These are phyloP conservation scores for Phyllosticta paracitricarpa DNA, from an alignment of 2,329 filamentous ascomycete species.

Conservation along the genomic window DNA sequence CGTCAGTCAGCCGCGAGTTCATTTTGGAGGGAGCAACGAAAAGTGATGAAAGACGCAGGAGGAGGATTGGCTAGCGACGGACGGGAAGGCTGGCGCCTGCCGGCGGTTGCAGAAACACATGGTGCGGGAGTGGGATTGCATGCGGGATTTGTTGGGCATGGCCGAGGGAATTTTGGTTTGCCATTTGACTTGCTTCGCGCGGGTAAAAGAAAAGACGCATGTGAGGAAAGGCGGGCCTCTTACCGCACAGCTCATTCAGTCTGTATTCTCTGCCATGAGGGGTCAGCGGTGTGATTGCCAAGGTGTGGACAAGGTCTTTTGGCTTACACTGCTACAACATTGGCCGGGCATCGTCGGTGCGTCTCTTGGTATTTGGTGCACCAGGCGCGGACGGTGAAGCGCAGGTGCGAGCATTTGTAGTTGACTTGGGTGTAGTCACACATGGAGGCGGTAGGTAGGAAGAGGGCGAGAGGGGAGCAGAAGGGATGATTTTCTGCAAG, in stretches of 20 bases:
- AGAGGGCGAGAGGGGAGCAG: background rate
- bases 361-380: constrained; percentile 45
- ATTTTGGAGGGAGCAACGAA: background rate
- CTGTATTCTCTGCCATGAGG: constrained; percentile 28
- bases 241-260: constrained; percentile 39
- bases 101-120: background rate
- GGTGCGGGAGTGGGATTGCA: background rate
- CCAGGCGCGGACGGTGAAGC: constrained; percentile 47
- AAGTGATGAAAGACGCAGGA: background rate
- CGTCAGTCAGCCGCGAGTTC: background rate
- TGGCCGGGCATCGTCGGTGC: constrained; percentile 45
- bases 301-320: background rate
- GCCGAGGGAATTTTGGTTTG: background rate
- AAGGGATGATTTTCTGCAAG: background rate
- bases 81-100: background rate
- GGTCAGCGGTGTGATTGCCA: background rate
- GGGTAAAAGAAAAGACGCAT: background rate
- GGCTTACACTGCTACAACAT: constrained; percentile 42
- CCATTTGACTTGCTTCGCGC: background rate
- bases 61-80: background rate
- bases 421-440: constrained; percentile 52
- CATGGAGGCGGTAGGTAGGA: constrained; percentile 27
- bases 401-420: constrained; percentile 45
- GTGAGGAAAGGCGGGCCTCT: constrained; percentile 10
- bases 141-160: background rate